Conservation (phyloP, 441 rosid species). For the Croton laevigatus region DNA sequence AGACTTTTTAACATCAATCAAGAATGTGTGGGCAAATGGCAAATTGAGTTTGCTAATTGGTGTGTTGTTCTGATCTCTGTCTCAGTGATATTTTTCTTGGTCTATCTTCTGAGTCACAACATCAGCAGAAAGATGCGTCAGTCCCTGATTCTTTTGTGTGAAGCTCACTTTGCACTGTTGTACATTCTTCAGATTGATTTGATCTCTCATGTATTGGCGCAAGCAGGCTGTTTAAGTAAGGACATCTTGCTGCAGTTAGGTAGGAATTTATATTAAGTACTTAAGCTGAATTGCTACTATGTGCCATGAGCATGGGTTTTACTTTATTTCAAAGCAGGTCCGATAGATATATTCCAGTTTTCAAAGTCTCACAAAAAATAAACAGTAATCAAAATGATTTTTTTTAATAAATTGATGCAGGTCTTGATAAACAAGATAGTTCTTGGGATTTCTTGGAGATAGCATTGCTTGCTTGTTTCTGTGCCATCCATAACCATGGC, state of each 20-base stretch:
- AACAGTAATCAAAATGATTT: neutral
- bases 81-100: conserved; percentile 88
- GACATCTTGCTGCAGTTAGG: conserved; percentile 80
- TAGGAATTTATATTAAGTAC: conserved; percentile 28
- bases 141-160: conserved; percentile 84
- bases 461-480: conserved; percentile 87
- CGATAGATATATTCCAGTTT: neutral
- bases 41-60: neutral
- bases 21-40: neutral
- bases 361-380: neutral
- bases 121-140: conserved; percentile 76
- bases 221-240: conserved; percentile 46
- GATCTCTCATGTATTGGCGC: conserved; percentile 62
- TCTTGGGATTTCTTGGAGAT: conserved; percentile 87
- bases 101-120: conserved; percentile 82
- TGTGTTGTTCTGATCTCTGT: conserved; percentile 27
- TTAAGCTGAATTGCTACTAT: neutral
- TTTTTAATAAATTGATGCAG: conserved; percentile 39
- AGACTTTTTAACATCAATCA: neutral
- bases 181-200: conserved; percentile 81
- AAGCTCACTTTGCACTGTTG: conserved; percentile 85
- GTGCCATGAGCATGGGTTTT: neutral
- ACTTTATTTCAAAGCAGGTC: neutral
- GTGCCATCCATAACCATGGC: conserved; percentile 94
- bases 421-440: conserved; percentile 67